Conservation (phyloP, 768 basidiomycete genomes). For the Macrolepiota albuminosa region DNA sequence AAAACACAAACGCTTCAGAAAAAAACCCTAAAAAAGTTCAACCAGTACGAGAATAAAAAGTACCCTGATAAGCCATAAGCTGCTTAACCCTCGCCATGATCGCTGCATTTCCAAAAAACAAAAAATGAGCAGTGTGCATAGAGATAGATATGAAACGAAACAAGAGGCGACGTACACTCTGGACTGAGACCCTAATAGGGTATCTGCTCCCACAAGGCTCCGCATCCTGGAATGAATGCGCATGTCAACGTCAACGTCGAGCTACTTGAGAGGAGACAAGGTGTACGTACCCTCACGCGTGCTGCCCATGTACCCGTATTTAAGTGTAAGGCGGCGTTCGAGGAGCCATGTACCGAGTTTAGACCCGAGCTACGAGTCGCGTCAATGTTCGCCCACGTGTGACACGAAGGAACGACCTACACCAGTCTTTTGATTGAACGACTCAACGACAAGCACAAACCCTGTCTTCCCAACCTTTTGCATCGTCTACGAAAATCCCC, state of each 20-base stretch:
- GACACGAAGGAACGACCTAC: constrained; percentile 20
- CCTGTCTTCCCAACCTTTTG: constrained; percentile 66
- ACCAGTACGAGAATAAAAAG: constrained; percentile 1
- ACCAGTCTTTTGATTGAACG: constrained; percentile 88
- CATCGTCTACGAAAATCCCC: constrained; percentile 37
- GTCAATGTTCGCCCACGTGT: not conserved
- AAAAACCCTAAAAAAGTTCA: not conserved
- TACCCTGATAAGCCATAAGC: constrained; percentile 25
- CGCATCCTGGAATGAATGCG: constrained; percentile 31
- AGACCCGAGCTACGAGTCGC: constrained; percentile 53
- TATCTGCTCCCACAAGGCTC: constrained; percentile 81
- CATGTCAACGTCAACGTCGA: not conserved
- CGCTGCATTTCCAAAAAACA: constrained; percentile 24
- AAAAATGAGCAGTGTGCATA: not conserved
- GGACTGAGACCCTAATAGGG: constrained; percentile 78
- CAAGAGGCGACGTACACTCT: constrained; percentile 60
- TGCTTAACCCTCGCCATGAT: constrained; percentile 47
- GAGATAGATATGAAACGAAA: too few relatives aligned
- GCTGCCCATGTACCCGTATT: constrained; percentile 77
- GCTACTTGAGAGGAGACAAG: not conserved
- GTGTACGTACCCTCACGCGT: constrained; percentile 58
- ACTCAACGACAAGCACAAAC: constrained; percentile 84
- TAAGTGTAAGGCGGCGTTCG: constrained; percentile 75
- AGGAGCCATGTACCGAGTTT: constrained; percentile 85
- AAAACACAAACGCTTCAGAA: not conserved